Percentiles rank a stretch among this genome's conserved stretches.
Evolutionary conservation across 2,329 filamentous ascomycete genomes (phyloP).

Genomic region (Pyrenochaeta sp.): DNA sequence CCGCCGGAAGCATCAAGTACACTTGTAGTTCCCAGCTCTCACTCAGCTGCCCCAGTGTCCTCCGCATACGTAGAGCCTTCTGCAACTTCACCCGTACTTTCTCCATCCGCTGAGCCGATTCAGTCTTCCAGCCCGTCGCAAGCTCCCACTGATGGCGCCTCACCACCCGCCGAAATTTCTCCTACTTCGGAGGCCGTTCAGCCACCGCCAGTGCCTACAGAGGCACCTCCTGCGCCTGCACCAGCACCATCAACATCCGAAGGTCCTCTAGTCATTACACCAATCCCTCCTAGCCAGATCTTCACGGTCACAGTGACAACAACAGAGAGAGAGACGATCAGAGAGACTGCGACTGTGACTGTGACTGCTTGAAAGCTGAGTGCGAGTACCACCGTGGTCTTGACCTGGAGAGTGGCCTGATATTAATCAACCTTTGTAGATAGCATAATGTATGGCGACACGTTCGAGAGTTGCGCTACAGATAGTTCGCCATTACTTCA

Average conservation of each 20-base stretch:
- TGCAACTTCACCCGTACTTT: neutral
- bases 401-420: too few species aligned
- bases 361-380: slow-evolving; percentile 23
- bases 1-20: neutral
- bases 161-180: slow-evolving; percentile 4
- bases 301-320: slow-evolving; percentile 46
- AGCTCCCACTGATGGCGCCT: neutral
- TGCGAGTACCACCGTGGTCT: neutral
- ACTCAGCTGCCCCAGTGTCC: neutral
- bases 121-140: neutral
- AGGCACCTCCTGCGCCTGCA: neutral
- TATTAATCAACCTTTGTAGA: too few species aligned
- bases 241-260: slow-evolving; percentile 24
- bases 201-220: slow-evolving; percentile 3
- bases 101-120: neutral
- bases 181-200: slow-evolving; percentile 3
- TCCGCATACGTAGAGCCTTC: neutral
- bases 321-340: slow-evolving; percentile 42
- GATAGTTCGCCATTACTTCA: too few species aligned
- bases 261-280: slow-evolving; percentile 42
- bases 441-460: too few species aligned
- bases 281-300: slow-evolving; percentile 41
- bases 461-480: too few species aligned
- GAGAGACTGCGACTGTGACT: slow-evolving; percentile 34
- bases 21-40: neutral